phyloP scores from a whole-genome alignment of 306 rosid genomes.

The Begonia masoniana region DNA sequence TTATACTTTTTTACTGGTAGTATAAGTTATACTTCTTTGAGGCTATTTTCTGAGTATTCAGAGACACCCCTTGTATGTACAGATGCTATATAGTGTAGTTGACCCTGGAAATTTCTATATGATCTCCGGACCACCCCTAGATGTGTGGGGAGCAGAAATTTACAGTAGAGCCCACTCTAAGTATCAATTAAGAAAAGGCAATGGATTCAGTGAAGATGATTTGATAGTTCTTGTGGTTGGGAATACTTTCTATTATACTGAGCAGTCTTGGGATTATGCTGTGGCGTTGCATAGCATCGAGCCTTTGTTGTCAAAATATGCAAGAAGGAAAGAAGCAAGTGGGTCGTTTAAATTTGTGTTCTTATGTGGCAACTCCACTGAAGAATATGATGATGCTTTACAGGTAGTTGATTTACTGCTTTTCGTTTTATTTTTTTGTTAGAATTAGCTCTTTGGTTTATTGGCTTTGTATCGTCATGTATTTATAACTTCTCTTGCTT shows the following conservation, averaged over 20 bases:
- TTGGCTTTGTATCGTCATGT: slow-evolving; percentile 1
- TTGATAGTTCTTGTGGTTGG: slow-evolving; percentile 74
- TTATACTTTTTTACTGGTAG: slow-evolving; percentile 7
- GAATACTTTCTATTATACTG: slow-evolving; percentile 60
- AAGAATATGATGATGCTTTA: slow-evolving; percentile 58
- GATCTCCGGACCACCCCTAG: slow-evolving; percentile 90
- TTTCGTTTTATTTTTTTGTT: neutral
- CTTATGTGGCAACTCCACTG: slow-evolving; percentile 72
- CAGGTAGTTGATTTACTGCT: slow-evolving; percentile 41
- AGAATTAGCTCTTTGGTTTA: neutral
- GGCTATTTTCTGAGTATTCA: slow-evolving; percentile 16
- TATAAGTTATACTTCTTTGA: neutral
- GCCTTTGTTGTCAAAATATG: slow-evolving; percentile 67
- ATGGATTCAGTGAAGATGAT: slow-evolving; percentile 52
- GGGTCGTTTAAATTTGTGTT: slow-evolving; percentile 73
- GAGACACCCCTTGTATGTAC: neutral
- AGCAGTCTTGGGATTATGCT: slow-evolving; percentile 79
- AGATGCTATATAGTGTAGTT: slow-evolving; percentile 80
- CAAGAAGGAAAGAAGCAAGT: slow-evolving; percentile 50
- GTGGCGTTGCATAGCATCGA: slow-evolving; percentile 89
- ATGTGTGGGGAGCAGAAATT: slow-evolving; percentile 71
- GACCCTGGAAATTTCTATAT: slow-evolving; percentile 93
- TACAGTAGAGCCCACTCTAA: slow-evolving; percentile 52
- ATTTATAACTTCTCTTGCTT: neutral
- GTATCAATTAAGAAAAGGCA: slow-evolving; percentile 42